These are phyloP conservation scores for Phytopythium cucurbitacearum DNA, from an alignment of 352 stramenopile genomes.

Conservation along the genomic window DNA sequence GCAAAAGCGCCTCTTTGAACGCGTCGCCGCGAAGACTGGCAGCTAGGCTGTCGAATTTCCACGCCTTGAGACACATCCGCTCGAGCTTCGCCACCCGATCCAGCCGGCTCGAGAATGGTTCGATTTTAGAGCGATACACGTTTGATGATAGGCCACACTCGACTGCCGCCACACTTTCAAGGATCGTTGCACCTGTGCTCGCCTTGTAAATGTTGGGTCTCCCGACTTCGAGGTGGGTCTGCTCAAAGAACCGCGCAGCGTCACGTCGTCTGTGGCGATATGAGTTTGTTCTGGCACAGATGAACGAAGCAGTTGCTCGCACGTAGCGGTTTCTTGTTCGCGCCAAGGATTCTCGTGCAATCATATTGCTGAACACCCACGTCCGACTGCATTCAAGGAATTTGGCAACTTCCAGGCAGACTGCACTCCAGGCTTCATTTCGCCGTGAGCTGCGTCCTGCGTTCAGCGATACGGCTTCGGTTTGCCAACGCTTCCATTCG, in stretches of 20 bases:
- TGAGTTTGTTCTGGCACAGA: slow-evolving; percentile 16
- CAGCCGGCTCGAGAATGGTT: slow-evolving; percentile 35
- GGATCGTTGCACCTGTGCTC: slow-evolving; percentile 2
- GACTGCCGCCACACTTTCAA: slow-evolving; percentile 30
- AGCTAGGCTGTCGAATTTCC: slow-evolving; percentile 43
- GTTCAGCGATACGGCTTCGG: slow-evolving; percentile 8
- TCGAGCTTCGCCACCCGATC: slow-evolving; percentile 54
- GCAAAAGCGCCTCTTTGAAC: slow-evolving; percentile 48
- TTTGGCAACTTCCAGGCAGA: slow-evolving; percentile 37
- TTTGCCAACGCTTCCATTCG: slow-evolving; percentile 25
- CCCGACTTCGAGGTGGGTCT: slow-evolving; percentile 20
- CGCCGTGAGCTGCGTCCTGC: slow-evolving; percentile 5
- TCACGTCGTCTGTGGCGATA: slow-evolving; percentile 18
- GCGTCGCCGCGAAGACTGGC: slow-evolving; percentile 25
- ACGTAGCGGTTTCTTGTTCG: slow-evolving; percentile 21
- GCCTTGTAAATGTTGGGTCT: background rate
- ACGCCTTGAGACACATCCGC: slow-evolving; percentile 57
- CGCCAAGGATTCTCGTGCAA: slow-evolving; percentile 15
- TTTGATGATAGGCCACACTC: slow-evolving; percentile 28
- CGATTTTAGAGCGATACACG: slow-evolving; percentile 21
- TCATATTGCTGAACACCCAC: slow-evolving; percentile 25
- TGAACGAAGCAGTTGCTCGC: slow-evolving; percentile 23
- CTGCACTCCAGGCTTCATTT: slow-evolving; percentile 37
- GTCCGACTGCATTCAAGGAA: slow-evolving; percentile 27
- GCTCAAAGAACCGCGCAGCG: slow-evolving; percentile 20